Evolutionary conservation across 2,329 filamentous ascomycete genomes (phyloP).

Genomic region (Pyrenochaeta sp.): DNA sequence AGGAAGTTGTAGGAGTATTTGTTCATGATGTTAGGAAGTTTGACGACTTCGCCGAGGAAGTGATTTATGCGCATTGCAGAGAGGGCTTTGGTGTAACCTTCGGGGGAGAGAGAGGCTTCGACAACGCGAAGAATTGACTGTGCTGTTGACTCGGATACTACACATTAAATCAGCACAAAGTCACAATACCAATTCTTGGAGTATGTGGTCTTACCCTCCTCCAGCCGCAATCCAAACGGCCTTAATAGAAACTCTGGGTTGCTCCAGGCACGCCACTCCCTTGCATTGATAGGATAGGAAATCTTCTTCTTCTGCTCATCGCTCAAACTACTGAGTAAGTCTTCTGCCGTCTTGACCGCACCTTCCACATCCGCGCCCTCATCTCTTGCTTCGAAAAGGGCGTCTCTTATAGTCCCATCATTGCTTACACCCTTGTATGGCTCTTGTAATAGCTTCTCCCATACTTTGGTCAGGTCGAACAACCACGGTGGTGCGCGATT

Average conservation of each 20-base stretch:
- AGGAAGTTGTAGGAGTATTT: constrained; percentile 80
- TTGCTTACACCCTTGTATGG: constrained; percentile 76
- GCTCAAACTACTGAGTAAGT: constrained; percentile 58
- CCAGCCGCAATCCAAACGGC: constrained; percentile 74
- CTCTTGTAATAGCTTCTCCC: constrained; percentile 59
- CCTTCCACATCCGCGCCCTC: constrained; percentile 67
- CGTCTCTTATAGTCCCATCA: constrained; percentile 67
- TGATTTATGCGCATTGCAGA: constrained; percentile 78
- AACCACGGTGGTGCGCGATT: constrained; percentile 71
- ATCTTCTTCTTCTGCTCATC: constrained; percentile 60
- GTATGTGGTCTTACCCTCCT: constrained; percentile 57
- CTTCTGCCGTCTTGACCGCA: constrained; percentile 63
- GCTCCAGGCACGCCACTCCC: constrained; percentile 75
- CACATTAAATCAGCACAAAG: constrained; percentile 11
- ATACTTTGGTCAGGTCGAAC: constrained; percentile 48
- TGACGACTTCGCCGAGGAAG: constrained; percentile 74
- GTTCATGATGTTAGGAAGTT: constrained; percentile 71
- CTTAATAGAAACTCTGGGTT: constrained; percentile 78
- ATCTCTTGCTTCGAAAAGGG: constrained; percentile 68
- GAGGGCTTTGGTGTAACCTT: constrained; percentile 75
- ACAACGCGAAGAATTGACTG: constrained; percentile 65
- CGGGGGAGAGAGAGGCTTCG: constrained; percentile 67
- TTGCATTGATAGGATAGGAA: constrained; percentile 71
- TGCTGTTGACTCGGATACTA: constrained; percentile 40
- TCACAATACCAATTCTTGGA: neutral